Base-by-base conservation (phyloP, 1,284 basidiomycete genomes). In the Cryptococcus hybrid region DNA sequence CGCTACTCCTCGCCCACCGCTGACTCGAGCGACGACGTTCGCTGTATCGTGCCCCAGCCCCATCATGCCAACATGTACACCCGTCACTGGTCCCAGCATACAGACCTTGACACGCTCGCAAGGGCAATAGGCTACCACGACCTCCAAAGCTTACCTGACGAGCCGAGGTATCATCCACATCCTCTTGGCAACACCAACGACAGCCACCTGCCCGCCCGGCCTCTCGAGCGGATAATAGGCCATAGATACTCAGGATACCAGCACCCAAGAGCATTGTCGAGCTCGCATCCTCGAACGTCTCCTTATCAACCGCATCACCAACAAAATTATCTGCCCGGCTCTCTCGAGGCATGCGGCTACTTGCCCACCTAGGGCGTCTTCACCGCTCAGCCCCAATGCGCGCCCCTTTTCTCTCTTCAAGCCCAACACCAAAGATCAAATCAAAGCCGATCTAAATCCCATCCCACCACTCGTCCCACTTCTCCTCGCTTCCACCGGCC, bases 311-410 rank as follows among this genome's bases (percentile, higher is more conserved):
- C 24, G 24, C 24, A 24, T 24, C 24, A 24, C 24, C 24, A 24
- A 24, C 24, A 24, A 24, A 24, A 24, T 24, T 24, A 24, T 24
- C 24, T 24, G 24, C 24, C 24, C 24, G 24, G 24, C 24, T 24
- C 24, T 24, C 24, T 8, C n/a, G 43, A 70, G 70, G 57, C 70
- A 75, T 35, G 65, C 74, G 5, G 13, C 43, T n/a, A 44, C 43
- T 44, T 13, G n/a, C 6, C 43, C 43, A 7, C 43, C 43, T 44
- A 13, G 43, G 43, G 43, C 43, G 24, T 13, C 43, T 15, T 44
- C 43, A 18, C 43, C 43, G 43, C 24, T 44, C n/a, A 44, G 43
- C 43, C n/a, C 43, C n/a, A 18, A 18, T 7, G 8, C 24, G 43
- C n/a, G 43, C 7, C 43, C 43, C 43, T 7, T 13, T 44, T 7